Percentiles rank a stretch among this genome's conserved stretches.
These are phyloP conservation scores for Lactifluus rugatus DNA, from an alignment of 768 basidiomycete genomes.

Conservation along the genomic window DNA sequence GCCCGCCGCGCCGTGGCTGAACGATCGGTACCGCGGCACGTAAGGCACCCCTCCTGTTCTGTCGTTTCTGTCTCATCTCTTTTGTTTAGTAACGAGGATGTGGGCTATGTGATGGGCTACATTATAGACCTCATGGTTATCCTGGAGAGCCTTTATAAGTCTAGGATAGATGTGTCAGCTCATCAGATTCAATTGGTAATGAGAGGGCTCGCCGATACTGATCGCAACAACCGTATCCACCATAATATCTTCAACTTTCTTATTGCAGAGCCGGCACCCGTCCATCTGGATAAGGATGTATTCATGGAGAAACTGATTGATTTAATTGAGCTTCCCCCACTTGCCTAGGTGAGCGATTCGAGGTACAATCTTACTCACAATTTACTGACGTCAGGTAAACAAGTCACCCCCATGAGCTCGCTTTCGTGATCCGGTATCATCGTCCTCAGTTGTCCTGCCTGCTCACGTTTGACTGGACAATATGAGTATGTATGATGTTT, in stretches of 20 bases:
- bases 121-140: constrained; percentile 4
- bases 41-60: not conserved
- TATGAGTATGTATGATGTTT: not conserved
- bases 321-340: not conserved
- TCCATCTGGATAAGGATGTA: not conserved
- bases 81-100: not conserved
- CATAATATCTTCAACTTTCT: not conserved
- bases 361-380: not conserved
- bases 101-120: constrained; percentile 2
- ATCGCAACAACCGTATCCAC: not conserved
- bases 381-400: not conserved
- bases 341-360: not conserved
- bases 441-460: not conserved
- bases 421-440: not conserved
- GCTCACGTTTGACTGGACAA: not conserved
- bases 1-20: not conserved
- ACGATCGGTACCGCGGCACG: not conserved
- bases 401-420: not conserved
- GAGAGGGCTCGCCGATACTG: not conserved
- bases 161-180: not conserved
- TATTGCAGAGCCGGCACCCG: not conserved
- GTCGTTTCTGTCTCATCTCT: not conserved
- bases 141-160: not conserved
- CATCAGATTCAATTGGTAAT: not conserved
- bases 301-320: not conserved